Percentiles rank a stretch among this genome's conserved stretches.
These are phyloP conservation scores for Blyttiomyces sp. DNA, from an alignment of 371 early-diverging fungal species.

Conservation along the genomic window DNA sequence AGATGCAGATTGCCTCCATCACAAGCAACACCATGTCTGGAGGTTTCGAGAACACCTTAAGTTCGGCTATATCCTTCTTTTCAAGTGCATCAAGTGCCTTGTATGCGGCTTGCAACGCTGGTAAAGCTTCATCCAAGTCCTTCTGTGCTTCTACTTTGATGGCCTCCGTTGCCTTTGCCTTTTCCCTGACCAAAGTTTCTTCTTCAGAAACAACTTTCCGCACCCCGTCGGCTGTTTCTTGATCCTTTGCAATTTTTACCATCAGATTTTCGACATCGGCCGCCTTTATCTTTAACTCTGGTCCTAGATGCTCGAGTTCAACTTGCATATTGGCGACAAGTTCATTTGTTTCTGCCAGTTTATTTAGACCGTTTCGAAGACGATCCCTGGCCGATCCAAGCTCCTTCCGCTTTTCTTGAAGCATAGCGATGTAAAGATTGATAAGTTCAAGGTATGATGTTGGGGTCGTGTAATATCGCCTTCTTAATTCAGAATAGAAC, in stretches of 20 bases:
- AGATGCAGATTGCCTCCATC: slow-evolving; percentile 48
- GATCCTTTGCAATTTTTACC: slow-evolving; percentile 48
- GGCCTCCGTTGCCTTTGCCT: slow-evolving; percentile 39
- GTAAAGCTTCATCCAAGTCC: slow-evolving; percentile 47
- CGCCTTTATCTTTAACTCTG: slow-evolving; percentile 40
- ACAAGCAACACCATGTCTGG: slow-evolving; percentile 47
- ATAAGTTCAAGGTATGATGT: slow-evolving; percentile 47
- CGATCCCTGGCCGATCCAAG: slow-evolving; percentile 37
- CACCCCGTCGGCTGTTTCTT: slow-evolving; percentile 43
- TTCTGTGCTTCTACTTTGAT: slow-evolving; percentile 43
- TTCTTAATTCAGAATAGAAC: slow-evolving; percentile 37
- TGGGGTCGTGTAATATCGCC: slow-evolving; percentile 47
- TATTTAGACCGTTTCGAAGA: slow-evolving; percentile 37
- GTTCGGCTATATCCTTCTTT: slow-evolving; percentile 50
- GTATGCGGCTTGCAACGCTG: slow-evolving; percentile 46
- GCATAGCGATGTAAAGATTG: slow-evolving; percentile 42
- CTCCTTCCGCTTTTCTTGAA: slow-evolving; percentile 44
- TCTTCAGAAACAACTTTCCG: slow-evolving; percentile 43
- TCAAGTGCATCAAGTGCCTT: slow-evolving; percentile 47
- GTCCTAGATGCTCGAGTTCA: slow-evolving; percentile 39
- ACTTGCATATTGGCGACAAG: slow-evolving; percentile 50
- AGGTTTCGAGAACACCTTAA: slow-evolving; percentile 50
- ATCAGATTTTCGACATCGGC: slow-evolving; percentile 41
- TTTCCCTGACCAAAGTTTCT: slow-evolving; percentile 40
- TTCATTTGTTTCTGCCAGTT: slow-evolving; percentile 45